Conservation (phyloP, 2,329 filamentous ascomycete genomes). For the Aspergillus niger region DNA sequence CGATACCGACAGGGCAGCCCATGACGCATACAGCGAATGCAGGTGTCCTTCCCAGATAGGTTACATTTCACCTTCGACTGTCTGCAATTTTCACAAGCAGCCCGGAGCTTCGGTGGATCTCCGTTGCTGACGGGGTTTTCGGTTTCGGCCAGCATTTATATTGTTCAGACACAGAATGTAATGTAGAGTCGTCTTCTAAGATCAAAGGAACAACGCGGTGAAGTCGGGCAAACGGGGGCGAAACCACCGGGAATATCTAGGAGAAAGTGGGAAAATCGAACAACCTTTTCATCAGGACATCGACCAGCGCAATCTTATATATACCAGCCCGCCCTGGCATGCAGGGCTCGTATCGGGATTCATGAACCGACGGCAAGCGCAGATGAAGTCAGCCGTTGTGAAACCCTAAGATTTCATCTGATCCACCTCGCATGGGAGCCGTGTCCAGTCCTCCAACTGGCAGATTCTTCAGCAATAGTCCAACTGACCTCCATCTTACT, state of each 20-base stretch:
- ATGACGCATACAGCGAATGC: slow-evolving; percentile 41
- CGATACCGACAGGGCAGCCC: slow-evolving; percentile 41
- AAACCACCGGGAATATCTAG: neutral
- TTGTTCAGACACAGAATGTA: neutral
- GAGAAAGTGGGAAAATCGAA: neutral
- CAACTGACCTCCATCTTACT: slow-evolving; percentile 24
- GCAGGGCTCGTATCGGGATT: slow-evolving; percentile 29
- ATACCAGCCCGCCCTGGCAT: slow-evolving; percentile 9
- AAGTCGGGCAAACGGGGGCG: neutral
- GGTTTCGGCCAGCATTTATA: slow-evolving; percentile 32
- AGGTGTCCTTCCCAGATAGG: slow-evolving; percentile 38
- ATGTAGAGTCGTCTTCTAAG: neutral
- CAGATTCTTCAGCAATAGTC: slow-evolving; percentile 16
- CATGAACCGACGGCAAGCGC: slow-evolving; percentile 34
- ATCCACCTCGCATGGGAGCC: slow-evolving; percentile 35
- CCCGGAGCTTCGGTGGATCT: slow-evolving; percentile 39
- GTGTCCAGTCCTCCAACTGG: neutral
- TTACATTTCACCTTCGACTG: slow-evolving; percentile 46
- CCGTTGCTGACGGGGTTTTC: slow-evolving; percentile 22
- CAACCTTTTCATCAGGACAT: neutral
- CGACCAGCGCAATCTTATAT: slow-evolving; percentile 16
- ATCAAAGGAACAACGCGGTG: no score
- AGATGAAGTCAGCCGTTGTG: slow-evolving; percentile 43
- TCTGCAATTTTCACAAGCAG: slow-evolving; percentile 43
- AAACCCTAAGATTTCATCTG: slow-evolving; percentile 39